Evolutionary conservation across 176 grass and related monocot species (phyloP), one percentile per base, ranked within the genome.

Genomic region (Calamus simplicifolius): DNA sequence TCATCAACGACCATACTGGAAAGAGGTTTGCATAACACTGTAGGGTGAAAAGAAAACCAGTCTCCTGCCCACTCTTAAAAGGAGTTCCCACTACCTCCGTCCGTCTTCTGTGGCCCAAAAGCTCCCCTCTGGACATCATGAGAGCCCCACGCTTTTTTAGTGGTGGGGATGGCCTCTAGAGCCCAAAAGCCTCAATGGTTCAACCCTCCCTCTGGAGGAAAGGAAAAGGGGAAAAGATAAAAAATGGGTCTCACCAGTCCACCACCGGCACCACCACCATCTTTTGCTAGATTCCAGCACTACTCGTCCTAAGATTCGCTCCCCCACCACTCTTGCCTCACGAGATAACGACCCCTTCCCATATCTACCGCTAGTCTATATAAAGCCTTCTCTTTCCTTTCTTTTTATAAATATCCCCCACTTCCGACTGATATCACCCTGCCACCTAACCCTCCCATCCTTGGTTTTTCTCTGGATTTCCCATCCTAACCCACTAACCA

Each of bases 21-120:
- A 43, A 43, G 35, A 2, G 35, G 12, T 43, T 10, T 43, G 12
- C 8, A 43, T 43, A 43, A 10, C 8, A 13, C 35, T 2, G 10
- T 43, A 43, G 35, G 0, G 12, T 43, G 35, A 43, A 35, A 43
- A 43, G 35, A 43, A 43, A 43, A 43, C 35, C 35, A 43, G 35
- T 43, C 35, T 10, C 52, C 8, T 19, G 8, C 75, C 63, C 68
- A 15, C 58, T 77, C 72, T 86, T 54, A 99, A 99, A 98, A 93
- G 88, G 69, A 83, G 88, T 77, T 89, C 94, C 94, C 88, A 93
- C 85, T 89, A 79, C 64, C 59, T 25, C 58, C 8, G 35, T 43
- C 35, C 35, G 3, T 70, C 67, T 50, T 67, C 3, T 12, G 10
- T 43, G 35, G 35, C 35, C 35, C 35, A 43, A 43, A 60, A 28